phyloP scores from a whole-genome alignment of 2,329 filamentous ascomycete genomes.

The Fusarium coffeatum region DNA sequence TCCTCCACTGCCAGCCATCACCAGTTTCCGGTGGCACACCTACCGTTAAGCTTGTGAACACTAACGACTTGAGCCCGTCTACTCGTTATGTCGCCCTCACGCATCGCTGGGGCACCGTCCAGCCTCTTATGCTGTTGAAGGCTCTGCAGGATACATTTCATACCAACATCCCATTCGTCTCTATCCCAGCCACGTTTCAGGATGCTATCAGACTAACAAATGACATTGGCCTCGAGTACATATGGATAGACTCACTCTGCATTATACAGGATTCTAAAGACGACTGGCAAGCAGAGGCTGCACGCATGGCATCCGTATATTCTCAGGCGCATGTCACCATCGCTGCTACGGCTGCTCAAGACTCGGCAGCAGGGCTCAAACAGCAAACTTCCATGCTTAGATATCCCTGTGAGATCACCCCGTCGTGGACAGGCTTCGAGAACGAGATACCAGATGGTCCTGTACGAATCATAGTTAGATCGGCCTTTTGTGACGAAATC shows the following conservation, averaged over 20 bases:
- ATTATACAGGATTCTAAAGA: conserved; percentile 38
- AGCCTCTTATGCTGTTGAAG: conserved; percentile 25
- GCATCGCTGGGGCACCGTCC: conserved; percentile 30
- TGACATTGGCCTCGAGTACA: conserved; percentile 18
- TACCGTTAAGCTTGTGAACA: conserved; percentile 12
- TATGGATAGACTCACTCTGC: conserved; percentile 39
- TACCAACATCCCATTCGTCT: conserved; percentile 10
- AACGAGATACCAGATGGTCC: conserved; percentile 8
- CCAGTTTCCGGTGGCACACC: neutral
- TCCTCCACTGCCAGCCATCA: conserved; percentile 18
- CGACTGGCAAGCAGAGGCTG: conserved; percentile 34
- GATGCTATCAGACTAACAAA: conserved; percentile 25
- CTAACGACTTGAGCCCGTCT: neutral
- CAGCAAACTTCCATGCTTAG: conserved; percentile 23
- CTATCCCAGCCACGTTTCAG: conserved; percentile 33
- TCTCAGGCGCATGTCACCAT: conserved; percentile 32
- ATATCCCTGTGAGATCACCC: conserved; percentile 24
- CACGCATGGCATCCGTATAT: conserved; percentile 36
- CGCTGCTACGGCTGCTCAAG: conserved; percentile 27
- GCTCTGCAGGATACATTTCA: conserved; percentile 3
- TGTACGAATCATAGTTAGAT: conserved; percentile 26
- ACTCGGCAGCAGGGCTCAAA: conserved; percentile 27
- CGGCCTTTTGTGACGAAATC: conserved; percentile 30
- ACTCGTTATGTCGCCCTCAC: conserved; percentile 33
- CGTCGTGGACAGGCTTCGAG: conserved; percentile 28